Evolutionary conservation across 208 protist species (phyloP), one percentile per base, ranked within the genome.

Genomic region (Leishmania major): DNA sequence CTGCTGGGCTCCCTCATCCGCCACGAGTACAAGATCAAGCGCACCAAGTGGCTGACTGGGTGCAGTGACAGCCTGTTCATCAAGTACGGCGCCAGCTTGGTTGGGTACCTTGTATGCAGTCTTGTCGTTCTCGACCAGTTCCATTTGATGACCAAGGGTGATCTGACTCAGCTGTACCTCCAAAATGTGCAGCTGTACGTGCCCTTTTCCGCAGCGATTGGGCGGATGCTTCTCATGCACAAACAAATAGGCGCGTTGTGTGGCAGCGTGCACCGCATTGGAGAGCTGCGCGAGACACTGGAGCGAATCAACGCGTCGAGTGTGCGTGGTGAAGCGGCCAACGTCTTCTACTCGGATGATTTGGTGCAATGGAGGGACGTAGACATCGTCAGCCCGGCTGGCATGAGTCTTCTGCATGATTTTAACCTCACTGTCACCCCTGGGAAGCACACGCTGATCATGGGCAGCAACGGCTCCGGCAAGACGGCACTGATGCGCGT

Each of bases 381-480:
- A 22, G 80, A 92, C 31, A 91, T 97, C 67, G 75, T 89, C n/a
- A 86, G 90, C 2, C 94, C 94, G 4, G 75, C 79, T 43, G 86
- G 84, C 40, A 72, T 86, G 22, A 47, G 79, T 70, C 67, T 97
- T 45, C 47, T 97, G 25, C 78, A 79, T 19, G 78, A 97, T 80
- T 93, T 97, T 69, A 96, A 60, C 31, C 60, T 95, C 35, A 81
- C 62, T 43, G 87, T 98, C n/a, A 77, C 72, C 28, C 79, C 62
- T 19, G 89, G 90, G 31, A 87, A 80, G 35, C 88, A 97, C 75
- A 82, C 96, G 3, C 82, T 98, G 15, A 91, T 99, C 31, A 96
- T 92, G 87, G 96, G 96, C 49, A 90, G 86, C 79, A 98, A 98
- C 86, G 95, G 95, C n/a, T 91, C 93, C 1, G 96, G 96, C 13